Evolutionary conservation across 169 alveolate species (phyloP), one percentile per base, ranked within the genome.

Genomic region (Cryptosporidium muris): DNA sequence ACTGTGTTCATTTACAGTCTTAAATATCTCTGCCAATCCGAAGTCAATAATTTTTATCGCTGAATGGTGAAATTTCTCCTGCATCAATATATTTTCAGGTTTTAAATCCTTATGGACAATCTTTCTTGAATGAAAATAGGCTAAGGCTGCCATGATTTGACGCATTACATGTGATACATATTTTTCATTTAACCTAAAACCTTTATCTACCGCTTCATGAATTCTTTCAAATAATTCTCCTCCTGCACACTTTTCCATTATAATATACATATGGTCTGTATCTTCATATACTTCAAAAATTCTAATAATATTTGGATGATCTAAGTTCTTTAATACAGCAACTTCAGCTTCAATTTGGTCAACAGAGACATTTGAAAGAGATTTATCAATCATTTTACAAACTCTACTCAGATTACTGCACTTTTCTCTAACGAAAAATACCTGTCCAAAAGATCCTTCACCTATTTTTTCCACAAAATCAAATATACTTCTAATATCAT

Each of bases 191-290:
- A 96, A 88, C 38, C 90, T 81, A 34, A 82, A 49, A 36, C 89
- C 81, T 43, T 81, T 60, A 63, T 67, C 47, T 12, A 66, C 65
- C 16, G 91, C 92, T 38, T 96, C 97, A 65, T 88, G 92, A 42
- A 97, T 97, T 81, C 97, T 95, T 82, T 96, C 98, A 65, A 98
- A 97, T 52, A 98, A 92, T 91, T 98, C 99, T 36, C 99, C 99
- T 16, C 99, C 99, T 40, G 88, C 89, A 65, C 96, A 93, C 63
- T 94, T 90, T 90, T 95, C 98, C 96, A 95, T 92, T 43, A 95
- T 96, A 82, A 95, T 91, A 89, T 95, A 95, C 16, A 95, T 91
- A 80, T 93, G 94, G 43, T 94, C 93, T 67, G 67, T 89, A 54
- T 95, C 98, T 90, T 95, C 98, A 89, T 92, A 95, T 12, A 95